These are phyloP conservation scores for Basipetospora chlamydospora DNA, from an alignment of 2,329 filamentous ascomycete species.

Conservation along the genomic window DNA sequence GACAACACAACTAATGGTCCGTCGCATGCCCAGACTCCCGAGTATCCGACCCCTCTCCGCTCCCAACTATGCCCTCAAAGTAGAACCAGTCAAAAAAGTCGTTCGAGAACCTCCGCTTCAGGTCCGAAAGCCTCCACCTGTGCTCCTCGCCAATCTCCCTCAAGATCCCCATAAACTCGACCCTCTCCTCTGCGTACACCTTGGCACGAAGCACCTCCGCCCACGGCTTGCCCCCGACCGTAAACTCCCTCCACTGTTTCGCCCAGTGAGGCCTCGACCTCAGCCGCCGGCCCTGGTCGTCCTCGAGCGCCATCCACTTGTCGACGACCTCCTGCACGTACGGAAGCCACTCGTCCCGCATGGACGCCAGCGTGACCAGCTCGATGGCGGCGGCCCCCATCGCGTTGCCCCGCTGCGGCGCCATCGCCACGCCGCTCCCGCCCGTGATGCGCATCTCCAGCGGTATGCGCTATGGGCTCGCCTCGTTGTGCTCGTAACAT, in stretches of 20 bases:
- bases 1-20: no score
- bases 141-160: constrained; percentile 21
- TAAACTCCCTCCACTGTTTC: constrained; percentile 26
- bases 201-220: constrained; percentile 19
- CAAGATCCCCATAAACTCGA: constrained; percentile 19
- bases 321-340: constrained; percentile 26
- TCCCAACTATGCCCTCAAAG: constrained; percentile 8
- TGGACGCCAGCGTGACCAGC: constrained; percentile 24
- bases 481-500: constrained; percentile 22
- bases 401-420: constrained; percentile 25
- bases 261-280: constrained; percentile 29
- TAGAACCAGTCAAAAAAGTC: constrained; percentile 21
- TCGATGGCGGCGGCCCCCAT: constrained; percentile 28
- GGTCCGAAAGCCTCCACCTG: constrained; percentile 22
- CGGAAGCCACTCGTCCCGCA: constrained; percentile 21
- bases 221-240: constrained; percentile 16
- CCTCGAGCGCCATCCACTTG: constrained; percentile 24
- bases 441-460: constrained; percentile 30
- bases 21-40: no score
- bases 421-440: constrained; percentile 25
- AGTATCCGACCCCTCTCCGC: no score
- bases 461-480: constrained; percentile 24
- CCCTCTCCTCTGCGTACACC: constrained; percentile 23
- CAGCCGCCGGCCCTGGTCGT: constrained; percentile 16
- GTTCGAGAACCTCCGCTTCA: constrained; percentile 25